These are phyloP conservation scores for Helminthosporium solani DNA, from an alignment of 2,329 filamentous ascomycete species.

Conservation along the genomic window DNA sequence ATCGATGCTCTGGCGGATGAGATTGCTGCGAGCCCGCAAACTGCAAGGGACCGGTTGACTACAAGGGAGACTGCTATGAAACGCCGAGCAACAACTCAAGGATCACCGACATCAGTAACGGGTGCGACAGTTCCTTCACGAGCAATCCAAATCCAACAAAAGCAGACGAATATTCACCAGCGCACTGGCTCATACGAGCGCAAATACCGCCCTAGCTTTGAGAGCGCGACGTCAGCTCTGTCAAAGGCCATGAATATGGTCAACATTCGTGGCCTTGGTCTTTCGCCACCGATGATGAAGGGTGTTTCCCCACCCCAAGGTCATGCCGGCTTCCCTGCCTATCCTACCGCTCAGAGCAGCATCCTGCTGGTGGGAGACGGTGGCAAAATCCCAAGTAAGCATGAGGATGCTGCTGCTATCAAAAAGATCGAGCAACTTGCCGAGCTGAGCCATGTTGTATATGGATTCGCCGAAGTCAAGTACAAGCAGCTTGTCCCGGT, in stretches of 20 bases:
- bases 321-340: constrained; percentile 81
- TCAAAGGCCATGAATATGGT: constrained; percentile 95
- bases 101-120: constrained; percentile 65
- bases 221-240: constrained; percentile 84
- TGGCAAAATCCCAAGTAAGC: constrained; percentile 60
- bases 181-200: constrained; percentile 80
- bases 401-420: constrained; percentile 78
- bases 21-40: constrained; percentile 76
- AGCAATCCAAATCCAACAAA: constrained; percentile 72
- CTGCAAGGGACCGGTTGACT: constrained; percentile 47
- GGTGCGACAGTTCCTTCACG: constrained; percentile 71
- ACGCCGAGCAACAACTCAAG: constrained; percentile 77
- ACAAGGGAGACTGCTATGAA: constrained; percentile 64
- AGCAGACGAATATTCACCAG: constrained; percentile 62
- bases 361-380: constrained; percentile 65
- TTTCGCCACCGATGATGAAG: constrained; percentile 60
- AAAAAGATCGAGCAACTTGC: constrained; percentile 88
- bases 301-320: constrained; percentile 72
- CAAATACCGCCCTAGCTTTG: constrained; percentile 70
- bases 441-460: constrained; percentile 91
- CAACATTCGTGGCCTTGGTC: constrained; percentile 72
- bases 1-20: constrained; percentile 98
- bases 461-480: constrained; percentile 97
- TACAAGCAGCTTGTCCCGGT: constrained; percentile 94
- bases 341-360: constrained; percentile 72